A percentile compares a stretch with the other conserved stretches of the same genome.
Conservation (phyloP, 148 eudicot species). For the Polygonum maritimum region DNA sequence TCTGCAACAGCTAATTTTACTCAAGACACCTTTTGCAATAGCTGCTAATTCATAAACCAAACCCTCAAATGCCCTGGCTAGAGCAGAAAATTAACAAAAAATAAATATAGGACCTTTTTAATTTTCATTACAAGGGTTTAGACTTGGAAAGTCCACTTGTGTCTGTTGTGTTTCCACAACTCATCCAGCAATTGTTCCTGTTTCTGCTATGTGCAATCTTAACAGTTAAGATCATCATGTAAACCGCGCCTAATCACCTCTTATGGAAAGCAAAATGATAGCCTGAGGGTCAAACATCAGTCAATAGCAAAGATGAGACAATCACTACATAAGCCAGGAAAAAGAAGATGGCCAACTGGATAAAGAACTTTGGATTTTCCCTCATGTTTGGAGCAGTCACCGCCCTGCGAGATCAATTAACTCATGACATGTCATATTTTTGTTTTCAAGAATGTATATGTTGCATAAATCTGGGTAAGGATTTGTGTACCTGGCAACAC, state of each 20-base stretch:
- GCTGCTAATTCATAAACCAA: too few species aligned
- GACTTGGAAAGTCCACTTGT: not conserved
- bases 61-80: too few species aligned
- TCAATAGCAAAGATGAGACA: slow-evolving; percentile 84
- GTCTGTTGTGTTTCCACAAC: not conserved
- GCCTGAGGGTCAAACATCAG: slow-evolving; percentile 43
- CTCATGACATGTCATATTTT: not conserved
- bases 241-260: not conserved
- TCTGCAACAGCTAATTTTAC: too few species aligned
- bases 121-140: not conserved
- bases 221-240: not conserved
- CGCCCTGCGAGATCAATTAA: slow-evolving; percentile 48
- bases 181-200: not conserved
- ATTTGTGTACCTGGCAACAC: slow-evolving; percentile 71
- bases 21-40: too few species aligned
- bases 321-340: slow-evolving; percentile 88
- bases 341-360: slow-evolving; percentile 82
- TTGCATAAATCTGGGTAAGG: not conserved
- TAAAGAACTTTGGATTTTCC: slow-evolving; percentile 85
- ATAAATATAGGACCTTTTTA: too few species aligned
- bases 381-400: slow-evolving; percentile 94
- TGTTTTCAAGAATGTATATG: not conserved
- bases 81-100: too few species aligned
- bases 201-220: not conserved
- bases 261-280: not conserved